Evolutionary conservation across 225 moss, liverwort and hornwort genomes (phyloP).

Genomic region (Marchantia paleacea): DNA sequence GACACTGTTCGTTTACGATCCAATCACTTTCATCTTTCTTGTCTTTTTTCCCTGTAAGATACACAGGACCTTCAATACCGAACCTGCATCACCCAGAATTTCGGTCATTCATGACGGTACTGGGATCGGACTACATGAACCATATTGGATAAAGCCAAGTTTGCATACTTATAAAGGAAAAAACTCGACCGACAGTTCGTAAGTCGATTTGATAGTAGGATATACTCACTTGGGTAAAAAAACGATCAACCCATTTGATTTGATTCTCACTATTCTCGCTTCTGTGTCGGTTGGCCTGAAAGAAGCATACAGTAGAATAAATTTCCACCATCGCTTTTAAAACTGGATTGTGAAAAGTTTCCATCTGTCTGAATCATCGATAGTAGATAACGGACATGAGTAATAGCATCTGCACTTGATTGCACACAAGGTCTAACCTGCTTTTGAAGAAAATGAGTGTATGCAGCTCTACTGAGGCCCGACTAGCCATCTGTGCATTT

Average conservation of each 20-base stretch:
- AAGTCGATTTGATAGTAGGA: not conserved
- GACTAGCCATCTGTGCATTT: slow-evolving; percentile 97
- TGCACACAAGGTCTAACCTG: slow-evolving; percentile 39
- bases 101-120: not conserved
- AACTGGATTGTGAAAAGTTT: no score
- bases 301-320: not conserved
- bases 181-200: not conserved
- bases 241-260: slow-evolving; percentile 87
- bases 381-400: not conserved
- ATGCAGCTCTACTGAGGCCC: slow-evolving; percentile 95
- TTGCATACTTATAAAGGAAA: not conserved
- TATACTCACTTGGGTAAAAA: slow-evolving; percentile 87
- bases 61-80: slow-evolving; percentile 93
- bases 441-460: slow-evolving; percentile 91
- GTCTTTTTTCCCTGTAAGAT: slow-evolving; percentile 55
- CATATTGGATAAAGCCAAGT: no score
- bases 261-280: slow-evolving; percentile 78
- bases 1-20: slow-evolving; percentile 81
- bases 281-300: slow-evolving; percentile 82
- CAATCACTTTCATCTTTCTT: slow-evolving; percentile 58
- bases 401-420: not conserved
- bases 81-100: slow-evolving; percentile 48
- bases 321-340: not conserved
- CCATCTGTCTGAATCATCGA: no score
- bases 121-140: no score